Conservation (phyloP, 768 basidiomycete species). For the Suillus paluster region DNA sequence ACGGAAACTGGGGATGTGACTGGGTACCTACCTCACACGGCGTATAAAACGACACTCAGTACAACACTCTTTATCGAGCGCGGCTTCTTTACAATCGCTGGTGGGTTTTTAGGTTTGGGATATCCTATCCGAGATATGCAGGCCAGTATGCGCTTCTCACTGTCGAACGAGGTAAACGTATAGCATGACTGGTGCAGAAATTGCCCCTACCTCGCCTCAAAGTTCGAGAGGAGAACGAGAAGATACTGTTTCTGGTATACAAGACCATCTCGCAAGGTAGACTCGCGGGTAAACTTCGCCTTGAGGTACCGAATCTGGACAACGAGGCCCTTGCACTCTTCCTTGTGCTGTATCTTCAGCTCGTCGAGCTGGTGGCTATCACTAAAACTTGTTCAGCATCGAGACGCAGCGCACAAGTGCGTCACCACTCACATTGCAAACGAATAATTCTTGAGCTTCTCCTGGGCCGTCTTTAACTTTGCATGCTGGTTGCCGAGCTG, state of each 20-base stretch:
- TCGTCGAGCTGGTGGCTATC: constrained; percentile 57
- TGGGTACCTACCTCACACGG: constrained; percentile 58
- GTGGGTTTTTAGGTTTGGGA: constrained; percentile 46
- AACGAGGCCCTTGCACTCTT: constrained; percentile 89
- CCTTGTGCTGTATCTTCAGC: constrained; percentile 71
- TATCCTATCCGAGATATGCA: constrained; percentile 80
- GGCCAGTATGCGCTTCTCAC: constrained; percentile 73
- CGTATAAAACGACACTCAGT: constrained; percentile 66
- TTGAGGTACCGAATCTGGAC: constrained; percentile 93
- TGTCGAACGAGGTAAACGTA: constrained; percentile 27
- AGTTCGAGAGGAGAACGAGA: constrained; percentile 67
- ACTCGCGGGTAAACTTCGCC: constrained; percentile 87
- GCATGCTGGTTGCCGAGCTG: constrained; percentile 61
- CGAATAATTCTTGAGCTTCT: constrained; percentile 57
- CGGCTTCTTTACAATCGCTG: constrained; percentile 42
- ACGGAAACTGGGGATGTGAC: not conserved
- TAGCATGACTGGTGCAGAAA: constrained; percentile 13
- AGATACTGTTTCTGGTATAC: constrained; percentile 90
- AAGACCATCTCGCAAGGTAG: constrained; percentile 74
- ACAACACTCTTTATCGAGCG: constrained; percentile 62
- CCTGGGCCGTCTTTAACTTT: constrained; percentile 42
- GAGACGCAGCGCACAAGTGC: not conserved
- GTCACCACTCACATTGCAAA: constrained; percentile 57
- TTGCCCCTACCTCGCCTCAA: constrained; percentile 66
- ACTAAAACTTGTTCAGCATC: constrained; percentile 34